Conservation (phyloP, 2,329 filamentous ascomycete species). For the Aspergillus sp. region DNA sequence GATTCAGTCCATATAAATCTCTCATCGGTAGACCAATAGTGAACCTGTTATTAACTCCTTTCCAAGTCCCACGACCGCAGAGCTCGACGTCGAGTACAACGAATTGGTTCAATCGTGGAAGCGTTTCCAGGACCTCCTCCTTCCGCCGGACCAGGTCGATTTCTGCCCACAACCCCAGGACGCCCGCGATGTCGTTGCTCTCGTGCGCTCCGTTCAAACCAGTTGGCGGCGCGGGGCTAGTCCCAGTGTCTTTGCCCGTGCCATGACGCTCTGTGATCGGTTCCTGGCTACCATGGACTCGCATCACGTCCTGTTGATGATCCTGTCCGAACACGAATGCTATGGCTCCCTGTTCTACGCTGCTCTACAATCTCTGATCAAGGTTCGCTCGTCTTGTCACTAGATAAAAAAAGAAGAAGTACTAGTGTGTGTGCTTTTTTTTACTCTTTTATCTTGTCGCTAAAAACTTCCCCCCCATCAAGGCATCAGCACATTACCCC, state of each 20-base stretch:
- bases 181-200: slow-evolving; percentile 19
- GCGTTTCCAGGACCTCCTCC: slow-evolving; percentile 23
- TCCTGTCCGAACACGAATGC: slow-evolving; percentile 19
- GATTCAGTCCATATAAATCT: neutral
- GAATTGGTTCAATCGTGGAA: slow-evolving; percentile 32
- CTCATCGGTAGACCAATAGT: neutral
- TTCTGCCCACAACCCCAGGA: slow-evolving; percentile 22
- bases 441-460: neutral
- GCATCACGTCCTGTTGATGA: slow-evolving; percentile 19
- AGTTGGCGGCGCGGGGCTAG: slow-evolving; percentile 21
- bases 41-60: neutral
- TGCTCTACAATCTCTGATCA: slow-evolving; percentile 29
- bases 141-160: slow-evolving; percentile 19
- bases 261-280: slow-evolving; percentile 19
- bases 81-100: slow-evolving; percentile 32
- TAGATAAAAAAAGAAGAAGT: too few relatives aligned
- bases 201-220: slow-evolving; percentile 21
- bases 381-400: slow-evolving; percentile 13
- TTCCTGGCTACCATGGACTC: slow-evolving; percentile 22
- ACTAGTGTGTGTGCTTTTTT: too few relatives aligned
- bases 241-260: slow-evolving; percentile 18
- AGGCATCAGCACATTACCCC: slow-evolving; percentile 31
- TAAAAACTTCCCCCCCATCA: neutral
- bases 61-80: slow-evolving; percentile 16
- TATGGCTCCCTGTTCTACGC: slow-evolving; percentile 28